A percentile compares a stretch with the other conserved stretches of the same genome.
Evolutionary conservation across 2,329 filamentous ascomycete genomes (phyloP).

Genomic region (Leptographium flavum): DNA sequence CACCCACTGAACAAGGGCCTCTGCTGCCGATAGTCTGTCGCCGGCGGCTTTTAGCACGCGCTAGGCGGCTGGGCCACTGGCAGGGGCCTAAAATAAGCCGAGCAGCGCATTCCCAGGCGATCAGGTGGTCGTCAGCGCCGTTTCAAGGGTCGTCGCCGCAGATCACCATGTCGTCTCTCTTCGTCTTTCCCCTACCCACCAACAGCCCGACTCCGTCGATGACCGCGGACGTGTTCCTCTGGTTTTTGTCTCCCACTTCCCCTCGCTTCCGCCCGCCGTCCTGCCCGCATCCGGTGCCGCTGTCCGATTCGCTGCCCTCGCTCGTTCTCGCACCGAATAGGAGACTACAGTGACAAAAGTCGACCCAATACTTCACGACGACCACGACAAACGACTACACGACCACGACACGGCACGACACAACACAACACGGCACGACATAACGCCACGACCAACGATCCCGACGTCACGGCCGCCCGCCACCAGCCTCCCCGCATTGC

Average conservation of each 20-base stretch:
- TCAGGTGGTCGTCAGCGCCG: neutral
- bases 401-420: too few species aligned
- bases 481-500: too few species aligned
- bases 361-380: too few species aligned
- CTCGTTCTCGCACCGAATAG: too few species aligned
- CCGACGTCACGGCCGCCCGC: too few species aligned
- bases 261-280: neutral
- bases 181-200: neutral
- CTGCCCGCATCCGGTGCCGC: neutral
- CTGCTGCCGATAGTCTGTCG: too few species aligned
- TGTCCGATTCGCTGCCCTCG: neutral
- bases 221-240: neutral
- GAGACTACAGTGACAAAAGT: too few species aligned
- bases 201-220: neutral
- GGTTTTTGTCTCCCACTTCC: neutral
- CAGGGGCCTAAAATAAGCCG: neutral
- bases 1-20: too few species aligned
- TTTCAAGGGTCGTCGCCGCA: constrained; percentile 1
- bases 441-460: too few species aligned
- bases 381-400: too few species aligned
- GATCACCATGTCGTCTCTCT: neutral
- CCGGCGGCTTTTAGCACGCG: neutral
- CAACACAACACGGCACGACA: too few species aligned
- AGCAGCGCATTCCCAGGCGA: neutral
- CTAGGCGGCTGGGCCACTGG: too few species aligned